These are phyloP conservation scores for Yamadazyma aaseri DNA, from an alignment of 1,139 yeast genomes.

Conservation along the genomic window DNA sequence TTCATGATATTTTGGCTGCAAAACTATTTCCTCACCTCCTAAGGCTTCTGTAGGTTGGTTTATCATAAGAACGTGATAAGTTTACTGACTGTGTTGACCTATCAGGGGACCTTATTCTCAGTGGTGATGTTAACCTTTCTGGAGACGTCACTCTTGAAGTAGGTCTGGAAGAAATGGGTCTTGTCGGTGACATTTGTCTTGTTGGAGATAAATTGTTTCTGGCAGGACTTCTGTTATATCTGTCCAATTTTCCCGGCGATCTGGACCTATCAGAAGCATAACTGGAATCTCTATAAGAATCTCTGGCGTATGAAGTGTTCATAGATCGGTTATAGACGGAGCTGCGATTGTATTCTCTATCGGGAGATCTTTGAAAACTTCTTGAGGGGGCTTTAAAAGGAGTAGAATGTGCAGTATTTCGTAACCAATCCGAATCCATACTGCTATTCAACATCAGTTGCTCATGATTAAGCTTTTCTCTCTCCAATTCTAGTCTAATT, in stretches of 20 bases:
- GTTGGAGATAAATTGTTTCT: constrained; percentile 6
- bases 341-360: constrained; percentile 7
- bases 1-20: no score
- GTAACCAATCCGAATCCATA: constrained; percentile 13
- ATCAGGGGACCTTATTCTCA: neutral
- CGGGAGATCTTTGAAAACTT: constrained; percentile 8
- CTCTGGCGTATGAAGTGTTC: constrained; percentile 6
- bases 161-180: constrained; percentile 5
- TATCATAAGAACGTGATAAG: neutral
- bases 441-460: constrained; percentile 10
- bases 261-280: constrained; percentile 3
- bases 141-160: constrained; percentile 4
- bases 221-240: constrained; percentile 3
- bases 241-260: constrained; percentile 6
- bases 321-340: constrained; percentile 4
- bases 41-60: neutral
- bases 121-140: neutral
- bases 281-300: neutral
- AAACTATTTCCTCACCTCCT: neutral
- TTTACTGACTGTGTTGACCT: neutral
- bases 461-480: constrained; percentile 14
- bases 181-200: constrained; percentile 6
- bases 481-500: constrained; percentile 16
- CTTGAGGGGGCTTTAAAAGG: constrained; percentile 10
- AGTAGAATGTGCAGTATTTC: constrained; percentile 10